Base-by-base conservation (phyloP, 768 basidiomycete species). In the Sarcodon aspratus region DNA sequence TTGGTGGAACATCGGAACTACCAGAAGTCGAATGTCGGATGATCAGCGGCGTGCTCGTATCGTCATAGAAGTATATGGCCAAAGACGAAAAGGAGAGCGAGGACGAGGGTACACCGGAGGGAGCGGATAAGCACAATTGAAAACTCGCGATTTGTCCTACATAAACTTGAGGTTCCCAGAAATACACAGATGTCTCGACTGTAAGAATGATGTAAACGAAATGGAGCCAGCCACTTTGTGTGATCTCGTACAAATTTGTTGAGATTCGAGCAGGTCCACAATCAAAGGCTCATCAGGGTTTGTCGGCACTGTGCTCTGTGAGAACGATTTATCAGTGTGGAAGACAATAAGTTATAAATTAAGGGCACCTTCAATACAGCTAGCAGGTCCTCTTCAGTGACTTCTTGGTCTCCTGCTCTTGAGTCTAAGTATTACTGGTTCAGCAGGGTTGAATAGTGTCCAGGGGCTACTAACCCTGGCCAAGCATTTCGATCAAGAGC, bases 401-500 rank as follows among this genome's bases (percentile, higher is more conserved):
- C 78, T 12, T 79, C 78, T 1, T 63, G 53, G 27, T 74, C 55
- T 3, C 51, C 66, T 9, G 58, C 61, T 45, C 57, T 18, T 43
- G 50, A n/a, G 10, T 15, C 34, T 40, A 33, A 33, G 11, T 36
- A 12, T 21, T 31, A 18, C 13, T 35, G 17, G n/a, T 7, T 36
- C 1, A 38, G n/a, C 15, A 21, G 7, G 44, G 49, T 50, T 45
- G 34, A 31, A 21, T 45, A 44, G 34, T 46, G 45, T 27, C 21
- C n/a, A n/a, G 5, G 21, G 21, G 21, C 21, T 27, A 60, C 72
- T 50, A 46, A 87, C 91, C 84, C 56, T 85, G 78, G 9, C 79
- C 79, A 49, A 95, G 66, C 78, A 94, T 83, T 62, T 95, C 90
- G 9, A 94, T 59, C 48, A 93, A 62, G n/a, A 94, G 63, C 53